These are phyloP conservation scores for Puccinia polysora DNA, from an alignment of 1,284 basidiomycete genomes.

Conservation along the genomic window DNA sequence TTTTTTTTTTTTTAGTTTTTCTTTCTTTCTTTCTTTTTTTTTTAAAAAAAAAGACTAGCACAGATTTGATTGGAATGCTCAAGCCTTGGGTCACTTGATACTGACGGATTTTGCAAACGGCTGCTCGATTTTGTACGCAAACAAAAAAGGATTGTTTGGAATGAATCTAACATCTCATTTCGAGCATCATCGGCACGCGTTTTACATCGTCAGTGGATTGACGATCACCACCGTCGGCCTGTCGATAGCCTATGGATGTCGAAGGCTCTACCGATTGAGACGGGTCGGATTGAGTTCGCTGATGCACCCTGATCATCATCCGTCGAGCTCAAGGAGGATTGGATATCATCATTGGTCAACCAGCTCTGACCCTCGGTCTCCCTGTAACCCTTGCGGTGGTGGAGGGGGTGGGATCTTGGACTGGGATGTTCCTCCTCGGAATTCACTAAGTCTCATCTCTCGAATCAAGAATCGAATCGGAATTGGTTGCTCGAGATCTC, in stretches of 20 bases:
- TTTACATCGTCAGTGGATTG: not conserved
- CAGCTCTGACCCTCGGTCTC: not conserved
- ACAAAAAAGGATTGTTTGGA: constrained; percentile 29
- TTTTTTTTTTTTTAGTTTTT: too few species aligned
- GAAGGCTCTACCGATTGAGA: constrained; percentile 17
- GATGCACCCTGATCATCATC: not conserved
- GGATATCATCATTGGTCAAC: not conserved
- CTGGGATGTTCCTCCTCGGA: constrained; percentile 40
- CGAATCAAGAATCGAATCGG: too few species aligned
- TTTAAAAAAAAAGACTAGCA: not conserved
- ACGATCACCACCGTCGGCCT: not conserved
- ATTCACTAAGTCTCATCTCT: too few species aligned
- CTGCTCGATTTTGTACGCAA: too few species aligned
- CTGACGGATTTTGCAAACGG: too few species aligned
- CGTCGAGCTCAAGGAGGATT: too few species aligned
- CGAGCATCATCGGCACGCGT: constrained; percentile 31
- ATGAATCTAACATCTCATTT: constrained; percentile 33
- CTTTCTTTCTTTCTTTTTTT: too few species aligned
- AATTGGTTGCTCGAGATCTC: too few species aligned
- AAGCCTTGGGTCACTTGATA: too few species aligned
- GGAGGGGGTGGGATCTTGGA: constrained; percentile 20
- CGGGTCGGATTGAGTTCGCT: constrained; percentile 21
- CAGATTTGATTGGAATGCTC: too few species aligned
- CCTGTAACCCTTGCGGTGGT: not conserved
- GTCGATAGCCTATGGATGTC: constrained; percentile 12